Evolutionary conservation across 2,329 filamentous ascomycete species (phyloP), one percentile per base, ranked within the genome.

Genomic region (Ceratocystis eucalypticola): DNA sequence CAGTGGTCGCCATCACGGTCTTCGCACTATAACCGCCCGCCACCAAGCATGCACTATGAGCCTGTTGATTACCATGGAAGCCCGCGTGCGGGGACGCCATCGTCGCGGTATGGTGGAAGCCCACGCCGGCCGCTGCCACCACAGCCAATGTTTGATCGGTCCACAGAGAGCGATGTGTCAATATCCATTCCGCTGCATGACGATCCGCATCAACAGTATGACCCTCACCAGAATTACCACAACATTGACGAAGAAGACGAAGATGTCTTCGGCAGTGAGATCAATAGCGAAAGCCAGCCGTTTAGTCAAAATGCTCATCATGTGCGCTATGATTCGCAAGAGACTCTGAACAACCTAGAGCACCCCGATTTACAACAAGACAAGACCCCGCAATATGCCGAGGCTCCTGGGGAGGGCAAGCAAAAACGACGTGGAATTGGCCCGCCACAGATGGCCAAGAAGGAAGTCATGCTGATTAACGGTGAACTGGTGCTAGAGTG

Each of bases 401-500:
- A 61, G n/a, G 67, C 67, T 10, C 67, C 67, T 15, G 80, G 84
- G 28, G 88, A 90, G 77, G 91, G 90, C 7, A 88, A 89, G 66
- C 94, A 99, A 74, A 87, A 90, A 73, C 85, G 94, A 66, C 84
- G 94, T 72, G 94, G 94, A 66, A 90, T 93, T 33, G 85, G 93
- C 70, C 84, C 88, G 37, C 90, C 91, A 2, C 90, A 96, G 72
- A 93, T 93, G 84, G 85, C 88, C 10, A 94, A 87, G 76, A 96
- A 96, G 74, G 93, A 97, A 75, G 94, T 99, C 65, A 87, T 91
- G 72, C 83, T 99, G 57, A 95, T 97, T 81, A 97, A 99, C 74
- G 94, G 94, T 73, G 93, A 99, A 77, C 86, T 99, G 65, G 93
- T 99, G 67, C 81, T 99, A 61, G 94, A 99, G 78, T 97, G 94